These are phyloP conservation scores for Sphaerulina populicola DNA, from an alignment of 2,329 filamentous ascomycete genomes.

Conservation along the genomic window DNA sequence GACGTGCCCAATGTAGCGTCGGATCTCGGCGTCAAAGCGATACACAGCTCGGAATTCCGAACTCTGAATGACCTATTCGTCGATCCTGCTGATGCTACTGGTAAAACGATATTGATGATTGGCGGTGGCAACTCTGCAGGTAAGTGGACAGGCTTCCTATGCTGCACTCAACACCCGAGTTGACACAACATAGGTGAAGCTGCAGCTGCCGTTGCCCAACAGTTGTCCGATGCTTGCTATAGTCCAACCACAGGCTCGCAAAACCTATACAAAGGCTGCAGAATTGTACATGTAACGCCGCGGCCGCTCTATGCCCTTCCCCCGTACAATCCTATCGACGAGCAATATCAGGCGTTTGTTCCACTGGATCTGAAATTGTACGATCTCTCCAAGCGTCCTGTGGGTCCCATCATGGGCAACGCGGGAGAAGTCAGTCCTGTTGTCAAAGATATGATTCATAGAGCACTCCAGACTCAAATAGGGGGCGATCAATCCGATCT, in stretches of 20 bases:
- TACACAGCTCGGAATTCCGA: constrained; percentile 63
- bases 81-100: constrained; percentile 17
- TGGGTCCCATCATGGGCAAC: constrained; percentile 51
- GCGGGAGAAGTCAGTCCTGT: constrained; percentile 57
- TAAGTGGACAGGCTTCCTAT: background rate
- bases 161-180: background rate
- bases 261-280: constrained; percentile 37
- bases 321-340: constrained; percentile 37
- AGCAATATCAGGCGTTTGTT: constrained; percentile 47
- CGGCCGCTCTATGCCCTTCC: constrained; percentile 67
- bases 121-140: constrained; percentile 72
- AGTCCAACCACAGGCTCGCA: constrained; percentile 36
- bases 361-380: constrained; percentile 66
- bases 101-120: constrained; percentile 61
- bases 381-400: constrained; percentile 56
- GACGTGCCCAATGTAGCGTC: constrained; percentile 28
- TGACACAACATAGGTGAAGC: constrained; percentile 51
- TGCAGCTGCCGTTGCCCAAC: constrained; percentile 61
- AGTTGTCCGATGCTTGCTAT: constrained; percentile 57
- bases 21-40: constrained; percentile 36
- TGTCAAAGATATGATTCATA: constrained; percentile 30
- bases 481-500: constrained; percentile 40
- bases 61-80: constrained; percentile 38
- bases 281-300: constrained; percentile 60
- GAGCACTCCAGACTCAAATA: constrained; percentile 31